Evolutionary conservation across 1,139 yeast genomes (phyloP).

Genomic region (Arxiozyma telluris): DNA sequence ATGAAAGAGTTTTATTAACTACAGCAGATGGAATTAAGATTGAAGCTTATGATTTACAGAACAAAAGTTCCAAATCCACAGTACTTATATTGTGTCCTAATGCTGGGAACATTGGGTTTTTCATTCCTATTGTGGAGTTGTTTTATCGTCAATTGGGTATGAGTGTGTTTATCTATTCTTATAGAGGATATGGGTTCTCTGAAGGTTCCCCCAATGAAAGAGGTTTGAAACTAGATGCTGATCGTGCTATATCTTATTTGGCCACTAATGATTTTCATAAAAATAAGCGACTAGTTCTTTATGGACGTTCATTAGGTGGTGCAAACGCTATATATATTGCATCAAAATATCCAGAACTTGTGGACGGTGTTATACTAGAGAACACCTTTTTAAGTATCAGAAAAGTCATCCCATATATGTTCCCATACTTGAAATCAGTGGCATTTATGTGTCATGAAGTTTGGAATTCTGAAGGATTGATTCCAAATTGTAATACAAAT

Average conservation of each 20-base stretch:
- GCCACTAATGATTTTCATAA: slow-evolving; percentile 42
- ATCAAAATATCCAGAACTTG: slow-evolving; percentile 39
- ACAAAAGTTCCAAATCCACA: slow-evolving; percentile 46
- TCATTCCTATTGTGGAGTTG: slow-evolving; percentile 70
- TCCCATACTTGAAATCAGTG: slow-evolving; percentile 57
- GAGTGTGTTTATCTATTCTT: slow-evolving; percentile 79
- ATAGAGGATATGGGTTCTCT: slow-evolving; percentile 86
- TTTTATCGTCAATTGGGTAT: slow-evolving; percentile 58
- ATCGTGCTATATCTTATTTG: slow-evolving; percentile 56
- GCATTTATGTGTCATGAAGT: slow-evolving; percentile 61
- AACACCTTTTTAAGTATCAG: slow-evolving; percentile 77
- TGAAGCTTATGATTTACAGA: slow-evolving; percentile 40
- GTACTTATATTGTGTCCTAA: slow-evolving; percentile 78
- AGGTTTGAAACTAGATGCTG: slow-evolving; percentile 80
- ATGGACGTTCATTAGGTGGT: slow-evolving; percentile 91
- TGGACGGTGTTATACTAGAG: slow-evolving; percentile 66
- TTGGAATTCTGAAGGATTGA: slow-evolving; percentile 72
- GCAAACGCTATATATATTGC: slow-evolving; percentile 87
- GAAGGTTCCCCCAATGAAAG: slow-evolving; percentile 68
- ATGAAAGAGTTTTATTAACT: slow-evolving; percentile 47
- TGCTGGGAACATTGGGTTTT: slow-evolving; percentile 95
- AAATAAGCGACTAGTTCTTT: slow-evolving; percentile 50
- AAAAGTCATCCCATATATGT: slow-evolving; percentile 73
- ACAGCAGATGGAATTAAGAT: slow-evolving; percentile 61
- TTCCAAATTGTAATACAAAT: slow-evolving; percentile 41